These are phyloP conservation scores for Lactifluus piperatus DNA, from an alignment of 768 basidiomycete species.

Conservation along the genomic window DNA sequence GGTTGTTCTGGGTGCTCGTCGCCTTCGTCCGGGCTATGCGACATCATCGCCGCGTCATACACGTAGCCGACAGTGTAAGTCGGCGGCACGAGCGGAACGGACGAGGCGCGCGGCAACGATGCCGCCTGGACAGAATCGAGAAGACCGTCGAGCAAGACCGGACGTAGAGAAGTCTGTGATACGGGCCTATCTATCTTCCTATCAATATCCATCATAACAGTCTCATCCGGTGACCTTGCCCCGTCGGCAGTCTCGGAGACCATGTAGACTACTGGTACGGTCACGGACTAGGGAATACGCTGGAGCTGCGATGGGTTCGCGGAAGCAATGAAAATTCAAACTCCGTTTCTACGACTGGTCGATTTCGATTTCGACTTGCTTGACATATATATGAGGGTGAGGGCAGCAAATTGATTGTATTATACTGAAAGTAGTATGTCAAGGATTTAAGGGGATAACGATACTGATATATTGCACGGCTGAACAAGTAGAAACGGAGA, in stretches of 20 bases:
- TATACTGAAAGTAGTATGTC: too few relatives aligned
- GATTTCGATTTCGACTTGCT: too few relatives aligned
- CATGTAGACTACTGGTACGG: neutral
- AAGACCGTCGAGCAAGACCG: constrained; percentile 1
- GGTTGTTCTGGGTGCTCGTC: constrained; percentile 74
- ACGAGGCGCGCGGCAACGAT: constrained; percentile 23
- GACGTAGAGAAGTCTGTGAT: neutral
- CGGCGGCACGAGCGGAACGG: constrained; percentile 20
- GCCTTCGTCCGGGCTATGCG: constrained; percentile 58
- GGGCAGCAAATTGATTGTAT: too few relatives aligned
- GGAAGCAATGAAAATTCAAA: neutral
- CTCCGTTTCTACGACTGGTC: constrained; percentile 1
- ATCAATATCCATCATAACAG: constrained; percentile 8
- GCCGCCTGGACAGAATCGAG: constrained; percentile 4
- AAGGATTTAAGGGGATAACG: too few relatives aligned
- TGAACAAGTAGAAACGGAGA: too few relatives aligned
- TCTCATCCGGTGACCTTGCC: constrained; percentile 1
- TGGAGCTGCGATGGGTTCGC: neutral
- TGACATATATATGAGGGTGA: too few relatives aligned
- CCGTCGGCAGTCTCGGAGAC: constrained; percentile 9
- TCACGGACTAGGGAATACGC: neutral
- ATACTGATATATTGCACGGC: too few relatives aligned
- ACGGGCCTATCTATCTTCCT: neutral
- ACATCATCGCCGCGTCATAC: constrained; percentile 80
- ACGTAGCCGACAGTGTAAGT: constrained; percentile 64